Percentiles rank a stretch among this genome's conserved stretches.
These are phyloP conservation scores for Tuber brumale DNA, from an alignment of 495 filamentous ascomycete genomes.

Conservation along the genomic window DNA sequence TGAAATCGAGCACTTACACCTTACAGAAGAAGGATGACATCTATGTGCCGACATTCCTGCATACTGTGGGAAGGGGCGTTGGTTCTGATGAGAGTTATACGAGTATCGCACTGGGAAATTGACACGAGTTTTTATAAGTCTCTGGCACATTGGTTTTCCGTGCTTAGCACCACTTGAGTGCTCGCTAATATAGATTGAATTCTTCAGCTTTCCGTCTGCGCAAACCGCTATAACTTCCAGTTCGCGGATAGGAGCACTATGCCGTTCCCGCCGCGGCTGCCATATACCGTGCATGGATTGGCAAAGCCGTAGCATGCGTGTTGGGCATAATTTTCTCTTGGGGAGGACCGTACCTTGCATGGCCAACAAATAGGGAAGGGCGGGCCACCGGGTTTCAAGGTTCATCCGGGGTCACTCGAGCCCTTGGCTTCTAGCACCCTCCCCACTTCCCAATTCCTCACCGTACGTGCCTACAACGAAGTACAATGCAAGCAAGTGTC, in stretches of 20 bases:
- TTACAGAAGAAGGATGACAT: background rate
- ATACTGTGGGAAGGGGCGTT: background rate
- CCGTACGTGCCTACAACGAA: too few species aligned
- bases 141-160: background rate
- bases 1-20: background rate
- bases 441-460: background rate
- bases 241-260: background rate
- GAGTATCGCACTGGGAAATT: background rate
- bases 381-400: background rate
- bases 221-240: background rate
- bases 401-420: background rate
- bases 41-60: background rate
- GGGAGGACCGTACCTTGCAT: background rate
- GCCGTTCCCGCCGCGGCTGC: background rate
- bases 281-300: background rate
- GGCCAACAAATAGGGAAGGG: background rate
- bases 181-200: background rate
- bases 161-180: background rate
- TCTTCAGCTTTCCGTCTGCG: background rate
- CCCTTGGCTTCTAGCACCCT: background rate
- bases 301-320: background rate
- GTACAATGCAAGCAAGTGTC: background rate
- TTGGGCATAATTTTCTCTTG: background rate
- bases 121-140: background rate
- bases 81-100: background rate